Base-by-base conservation (phyloP, 83 land plant genomes). In the Picea mariana region DNA sequence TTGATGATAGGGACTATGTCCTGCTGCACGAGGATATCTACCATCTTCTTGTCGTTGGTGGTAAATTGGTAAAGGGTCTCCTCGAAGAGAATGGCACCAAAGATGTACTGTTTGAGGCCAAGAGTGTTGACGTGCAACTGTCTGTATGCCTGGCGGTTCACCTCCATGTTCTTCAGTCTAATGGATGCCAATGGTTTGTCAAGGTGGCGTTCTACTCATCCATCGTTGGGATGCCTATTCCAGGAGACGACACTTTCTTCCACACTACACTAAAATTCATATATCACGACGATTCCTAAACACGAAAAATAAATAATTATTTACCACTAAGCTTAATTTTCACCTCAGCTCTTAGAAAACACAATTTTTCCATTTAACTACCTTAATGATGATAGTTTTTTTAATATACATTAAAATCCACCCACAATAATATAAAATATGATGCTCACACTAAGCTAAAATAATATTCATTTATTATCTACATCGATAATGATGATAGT, bases 21-120 rank as follows among this genome's bases (percentile, higher is more conserved):
- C 85, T 91, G 91, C 63, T 80, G 82, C 62, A 68, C 66, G 6
- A 91, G 89, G 31, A 89, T 84, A 79, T 91, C 93, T 24, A 91
- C 93, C 20, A 91, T 86, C 86, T 87, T 91, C 88, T 87, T 87
- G 34, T 91, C 93, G 6, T 89, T 89, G 3, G 67, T 64, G 78
- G 89, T 88, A 82, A 91, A 88, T 61, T 91, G 92, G 85, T 90
- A 90, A 34, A 90, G 88, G 21, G 90, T 90, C 84, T 90, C 92
- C 83, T 90, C 92, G 81, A 90, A 90, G 65, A 90, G 90, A 80
- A 90, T 90, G 60, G 88, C 86, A 18, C 92, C 92, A 13, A 91
- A 91, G 82, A 91, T 84, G 89, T 83, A 89, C 34, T 87, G 44
- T 7, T 89, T 89, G 12, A 91, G 91, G 20, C 85, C 91, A 0